Base-by-base conservation (phyloP, 139 green algal genomes). In the Ostreobium quekettii region DNA sequence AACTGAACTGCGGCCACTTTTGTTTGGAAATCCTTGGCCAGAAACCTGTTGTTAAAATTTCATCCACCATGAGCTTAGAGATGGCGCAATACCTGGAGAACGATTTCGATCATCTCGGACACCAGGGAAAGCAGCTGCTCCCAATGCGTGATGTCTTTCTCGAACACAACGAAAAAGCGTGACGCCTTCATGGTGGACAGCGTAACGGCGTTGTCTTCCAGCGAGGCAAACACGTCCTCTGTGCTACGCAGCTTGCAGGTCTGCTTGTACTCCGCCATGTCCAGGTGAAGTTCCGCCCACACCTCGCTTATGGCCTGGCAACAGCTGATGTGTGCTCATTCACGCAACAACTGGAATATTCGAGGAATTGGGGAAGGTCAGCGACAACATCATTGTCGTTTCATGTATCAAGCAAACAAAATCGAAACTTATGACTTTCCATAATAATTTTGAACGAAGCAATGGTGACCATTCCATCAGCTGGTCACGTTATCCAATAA, bases 131-230 rank as follows among this genome's bases (percentile, higher is more conserved):
- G 81, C 26, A 73, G 85, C 60, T 85, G 71, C 77, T 95, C 89
- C 87, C 89, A 94, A 36, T 82, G 28, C 5, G 62, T 81, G 66
- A 91, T 91, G 36, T 87, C 74, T 58, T 84, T 82, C 73, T 93
- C 89, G 78, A 95, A 95, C 33, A 89, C 82, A 31, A 88, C 30
- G 64, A 89, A 94, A 84, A 86, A 93, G 74, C 86, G 89, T 62
- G 77, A 87, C 26, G 86, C 86, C 78, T 95, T 95, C 83, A 95
- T 92, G 59, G 87, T 92, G 56, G 78, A 89, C 47, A 95, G 76
- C 30, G 83, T 89, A 1, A 95, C 87, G 36, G 67, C 82, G 76
- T 94, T 89, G 73, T 95, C 89, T 76, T 95, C 89, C 46, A 95
- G 75, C 24, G 80, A 81, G 29, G 80, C 78, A 79, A 91, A 94